A percentile compares a stretch with the other conserved stretches of the same genome.
phyloP scores from a whole-genome alignment of 768 basidiomycete species.

The Leucogyrophana mollusca region DNA sequence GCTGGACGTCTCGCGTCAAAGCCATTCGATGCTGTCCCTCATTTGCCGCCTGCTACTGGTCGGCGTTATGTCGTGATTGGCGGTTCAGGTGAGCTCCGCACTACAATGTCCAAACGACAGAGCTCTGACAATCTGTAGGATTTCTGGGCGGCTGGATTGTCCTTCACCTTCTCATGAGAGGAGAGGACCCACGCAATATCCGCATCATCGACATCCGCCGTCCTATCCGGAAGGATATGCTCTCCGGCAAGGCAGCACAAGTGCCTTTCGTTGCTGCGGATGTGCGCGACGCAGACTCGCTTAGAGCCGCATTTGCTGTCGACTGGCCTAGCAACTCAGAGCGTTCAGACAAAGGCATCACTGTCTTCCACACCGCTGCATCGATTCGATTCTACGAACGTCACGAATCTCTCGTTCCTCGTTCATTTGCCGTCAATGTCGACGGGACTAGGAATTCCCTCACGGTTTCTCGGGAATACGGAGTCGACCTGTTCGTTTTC shows the following conservation, averaged over 20 bases:
- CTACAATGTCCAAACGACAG: background rate
- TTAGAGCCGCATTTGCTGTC: slow-evolving; percentile 34
- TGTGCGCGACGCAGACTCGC: slow-evolving; percentile 28
- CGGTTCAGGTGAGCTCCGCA: slow-evolving; percentile 26
- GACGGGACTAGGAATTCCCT: slow-evolving; percentile 38
- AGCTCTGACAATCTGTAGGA: slow-evolving; percentile 25
- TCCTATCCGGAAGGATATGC: slow-evolving; percentile 35
- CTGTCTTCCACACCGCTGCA: slow-evolving; percentile 43
- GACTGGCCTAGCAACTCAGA: slow-evolving; percentile 28
- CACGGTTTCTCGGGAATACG: slow-evolving; percentile 28
- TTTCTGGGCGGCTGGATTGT: slow-evolving; percentile 45
- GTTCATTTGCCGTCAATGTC: slow-evolving; percentile 38
- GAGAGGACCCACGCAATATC: slow-evolving; percentile 36
- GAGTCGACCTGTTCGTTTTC: slow-evolving; percentile 32
- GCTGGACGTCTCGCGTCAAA: background rate
- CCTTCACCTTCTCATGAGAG: slow-evolving; percentile 36
- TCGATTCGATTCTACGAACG: slow-evolving; percentile 43
- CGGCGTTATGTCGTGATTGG: slow-evolving; percentile 40
- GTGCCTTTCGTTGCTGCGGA: slow-evolving; percentile 36
- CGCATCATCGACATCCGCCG: slow-evolving; percentile 37
- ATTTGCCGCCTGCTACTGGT: slow-evolving; percentile 38
- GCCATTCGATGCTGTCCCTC: background rate
- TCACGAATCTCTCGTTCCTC: slow-evolving; percentile 24
- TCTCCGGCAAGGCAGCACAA: slow-evolving; percentile 24
- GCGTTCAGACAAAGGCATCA: slow-evolving; percentile 22